phyloP scores from a whole-genome alignment of 768 basidiomycete genomes.

The Cubamyces lactineus region DNA sequence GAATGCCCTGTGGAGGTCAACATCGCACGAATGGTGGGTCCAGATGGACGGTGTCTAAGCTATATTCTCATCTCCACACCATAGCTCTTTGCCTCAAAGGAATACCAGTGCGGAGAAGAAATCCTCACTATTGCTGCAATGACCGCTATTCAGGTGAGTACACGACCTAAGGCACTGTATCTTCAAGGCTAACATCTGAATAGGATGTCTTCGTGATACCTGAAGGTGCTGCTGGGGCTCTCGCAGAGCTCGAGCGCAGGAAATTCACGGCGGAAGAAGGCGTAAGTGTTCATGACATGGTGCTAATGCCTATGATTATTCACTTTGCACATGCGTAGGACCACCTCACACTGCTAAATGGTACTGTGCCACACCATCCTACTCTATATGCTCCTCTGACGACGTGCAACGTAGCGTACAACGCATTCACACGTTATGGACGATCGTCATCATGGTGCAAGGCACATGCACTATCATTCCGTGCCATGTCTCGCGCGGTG shows the following conservation, averaged over 20 bases:
- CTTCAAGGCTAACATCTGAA: too few relatives aligned
- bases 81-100: constrained; percentile 85
- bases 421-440: constrained; percentile 85
- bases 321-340: constrained; percentile 54
- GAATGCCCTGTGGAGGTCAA: constrained; percentile 94
- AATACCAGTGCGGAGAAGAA: constrained; percentile 91
- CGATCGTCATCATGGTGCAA: constrained; percentile 93
- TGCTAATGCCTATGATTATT: constrained; percentile 5
- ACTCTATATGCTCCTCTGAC: background rate
- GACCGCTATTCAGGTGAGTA: constrained; percentile 81
- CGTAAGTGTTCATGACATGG: constrained; percentile 44
- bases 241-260: constrained; percentile 89
- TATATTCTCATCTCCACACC: background rate
- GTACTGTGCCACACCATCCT: constrained; percentile 39
- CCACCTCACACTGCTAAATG: constrained; percentile 92
- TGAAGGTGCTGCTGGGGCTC: constrained; percentile 80
- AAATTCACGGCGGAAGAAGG: constrained; percentile 99
- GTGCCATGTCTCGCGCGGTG: constrained; percentile 90
- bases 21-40: constrained; percentile 88
- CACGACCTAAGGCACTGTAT: background rate
- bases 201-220: constrained; percentile 91
- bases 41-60: background rate
- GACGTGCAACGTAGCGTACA: constrained; percentile 65
- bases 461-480: constrained; percentile 88
- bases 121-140: constrained; percentile 96